phyloP scores from a whole-genome alignment of 2,329 filamentous ascomycete species.

The Monilinia laxa region DNA sequence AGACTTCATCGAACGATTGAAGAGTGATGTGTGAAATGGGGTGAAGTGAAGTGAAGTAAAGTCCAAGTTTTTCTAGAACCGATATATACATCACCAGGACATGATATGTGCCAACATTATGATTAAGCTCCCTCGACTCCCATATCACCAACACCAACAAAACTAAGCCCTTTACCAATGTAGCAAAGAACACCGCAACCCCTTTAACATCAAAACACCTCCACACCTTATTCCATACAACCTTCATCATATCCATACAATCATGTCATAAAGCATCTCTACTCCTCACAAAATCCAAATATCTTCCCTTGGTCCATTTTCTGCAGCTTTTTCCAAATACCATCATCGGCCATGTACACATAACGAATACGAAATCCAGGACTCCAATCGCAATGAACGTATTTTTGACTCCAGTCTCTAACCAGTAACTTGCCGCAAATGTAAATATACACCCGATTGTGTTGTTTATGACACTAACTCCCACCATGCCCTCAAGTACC shows the following conservation, averaged over 20 bases:
- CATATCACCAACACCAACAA: background rate
- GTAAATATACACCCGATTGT: slow-evolving; percentile 55
- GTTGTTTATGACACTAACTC: slow-evolving; percentile 58
- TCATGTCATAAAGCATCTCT: slow-evolving; percentile 42
- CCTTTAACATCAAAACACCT: background rate
- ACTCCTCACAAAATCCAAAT: slow-evolving; percentile 49
- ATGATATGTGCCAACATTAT: background rate
- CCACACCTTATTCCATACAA: background rate
- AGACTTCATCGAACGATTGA: background rate
- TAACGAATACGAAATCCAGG: slow-evolving; percentile 51
- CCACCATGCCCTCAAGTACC: slow-evolving; percentile 58
- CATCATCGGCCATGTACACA: slow-evolving; percentile 54
- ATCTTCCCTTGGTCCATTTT: slow-evolving; percentile 49
- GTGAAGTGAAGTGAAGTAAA: background rate
- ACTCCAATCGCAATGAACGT: slow-evolving; percentile 54
- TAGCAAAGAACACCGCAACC: background rate
- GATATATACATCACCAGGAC: background rate
- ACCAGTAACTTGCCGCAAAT: slow-evolving; percentile 51
- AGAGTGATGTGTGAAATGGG: background rate
- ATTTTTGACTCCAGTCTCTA: slow-evolving; percentile 48
- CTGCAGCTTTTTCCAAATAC: slow-evolving; percentile 52
- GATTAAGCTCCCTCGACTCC: background rate
- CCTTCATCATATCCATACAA: background rate
- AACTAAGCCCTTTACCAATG: background rate
- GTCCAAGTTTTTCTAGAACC: background rate